A percentile compares a stretch with the other conserved stretches of the same genome.
Conservation (phyloP, 768 basidiomycete genomes). For the Megacollybia marginata region DNA sequence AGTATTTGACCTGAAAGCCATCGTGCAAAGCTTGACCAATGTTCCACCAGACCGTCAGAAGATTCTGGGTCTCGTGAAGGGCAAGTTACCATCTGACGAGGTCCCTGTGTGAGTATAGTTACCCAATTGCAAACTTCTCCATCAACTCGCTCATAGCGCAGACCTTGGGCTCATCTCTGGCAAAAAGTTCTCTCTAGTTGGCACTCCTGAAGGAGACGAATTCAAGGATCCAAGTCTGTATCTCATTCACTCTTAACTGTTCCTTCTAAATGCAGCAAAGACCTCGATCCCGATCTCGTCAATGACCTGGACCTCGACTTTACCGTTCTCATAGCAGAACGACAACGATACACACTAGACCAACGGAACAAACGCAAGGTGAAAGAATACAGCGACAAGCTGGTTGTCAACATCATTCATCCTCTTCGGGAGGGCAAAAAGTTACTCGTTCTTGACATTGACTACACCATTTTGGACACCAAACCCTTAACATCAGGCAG, state of each 20-base stretch:
- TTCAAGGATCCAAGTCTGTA: conserved; percentile 69
- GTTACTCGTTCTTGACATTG: conserved; percentile 80
- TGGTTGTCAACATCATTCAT: conserved; percentile 66
- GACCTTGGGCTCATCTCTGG: conserved; percentile 51
- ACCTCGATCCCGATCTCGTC: conserved; percentile 61
- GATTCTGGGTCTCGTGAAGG: conserved; percentile 78
- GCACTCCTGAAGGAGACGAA: conserved; percentile 80
- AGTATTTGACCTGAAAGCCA: conserved; percentile 72
- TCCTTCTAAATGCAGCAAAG: conserved; percentile 20
- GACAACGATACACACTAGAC: conserved; percentile 62
- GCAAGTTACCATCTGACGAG: conserved; percentile 74
- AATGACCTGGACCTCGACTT: conserved; percentile 85
- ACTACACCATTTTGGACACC: conserved; percentile 84
- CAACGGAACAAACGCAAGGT: conserved; percentile 79
- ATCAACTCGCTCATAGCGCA: conserved; percentile 27
- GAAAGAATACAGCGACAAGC: conserved; percentile 58
- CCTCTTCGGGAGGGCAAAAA: conserved; percentile 72
- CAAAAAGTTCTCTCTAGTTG: conserved; percentile 79
- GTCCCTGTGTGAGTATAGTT: conserved; percentile 47
- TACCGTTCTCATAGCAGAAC: conserved; percentile 48
- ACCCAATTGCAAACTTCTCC: conserved; percentile 2
- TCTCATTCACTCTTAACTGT: not conserved
- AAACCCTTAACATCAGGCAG: conserved; percentile 79
- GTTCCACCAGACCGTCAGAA: conserved; percentile 86
- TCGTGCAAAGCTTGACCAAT: conserved; percentile 59